Base-by-base conservation (phyloP, 257 asterid genomes). In the Ehretia macrophylla region DNA sequence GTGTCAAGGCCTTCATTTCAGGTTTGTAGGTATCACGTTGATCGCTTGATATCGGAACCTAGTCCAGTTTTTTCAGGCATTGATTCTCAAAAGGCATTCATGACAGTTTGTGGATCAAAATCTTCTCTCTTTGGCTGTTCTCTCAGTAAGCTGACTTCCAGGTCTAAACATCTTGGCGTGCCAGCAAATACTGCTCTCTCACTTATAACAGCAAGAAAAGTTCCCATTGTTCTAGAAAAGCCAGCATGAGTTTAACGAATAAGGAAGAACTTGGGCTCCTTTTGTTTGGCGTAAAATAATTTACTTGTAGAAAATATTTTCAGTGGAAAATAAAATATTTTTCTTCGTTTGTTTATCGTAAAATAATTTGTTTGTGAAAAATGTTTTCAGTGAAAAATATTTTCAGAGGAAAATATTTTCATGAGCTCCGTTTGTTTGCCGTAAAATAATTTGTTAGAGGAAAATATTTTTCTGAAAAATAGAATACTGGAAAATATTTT, bases 1-100 rank as follows among this genome's bases (percentile, higher is more conserved):
- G 90, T 90, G 19, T 79, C 95, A 18, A 92, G 88, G 60, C 88
- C 87, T 68, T 68, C 95, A 55, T 81, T 85, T 69, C 92, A 79
- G 72, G 75, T 70, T 62, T 84, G 85, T 69, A 81, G 85, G 56
- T 77, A 87, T 81, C 93, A 85, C 72, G 45, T 76, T 42, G 93
- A 85, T 66, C 63, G 74, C 54, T 54, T 79, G 50, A 67, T 77
- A 55, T 72, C 86, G 4, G 57, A 52, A 16, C 57, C 57, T 52
- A 10, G 0, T 21, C 38, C 8, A 52, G 57, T 52, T 52, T 6
- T 14, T 17, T 49, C 54, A 16, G 54, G 14, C 11, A 49, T 53
- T 8, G 67, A 60, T 45, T 64, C 75, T 50, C 63, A 54, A 17
- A 74, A 68, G 73, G 63, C 73, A 72, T 58, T 60, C 42, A 90